Base-by-base conservation (phyloP, 2,329 filamentous ascomycete genomes). In the Didymella sp. region DNA sequence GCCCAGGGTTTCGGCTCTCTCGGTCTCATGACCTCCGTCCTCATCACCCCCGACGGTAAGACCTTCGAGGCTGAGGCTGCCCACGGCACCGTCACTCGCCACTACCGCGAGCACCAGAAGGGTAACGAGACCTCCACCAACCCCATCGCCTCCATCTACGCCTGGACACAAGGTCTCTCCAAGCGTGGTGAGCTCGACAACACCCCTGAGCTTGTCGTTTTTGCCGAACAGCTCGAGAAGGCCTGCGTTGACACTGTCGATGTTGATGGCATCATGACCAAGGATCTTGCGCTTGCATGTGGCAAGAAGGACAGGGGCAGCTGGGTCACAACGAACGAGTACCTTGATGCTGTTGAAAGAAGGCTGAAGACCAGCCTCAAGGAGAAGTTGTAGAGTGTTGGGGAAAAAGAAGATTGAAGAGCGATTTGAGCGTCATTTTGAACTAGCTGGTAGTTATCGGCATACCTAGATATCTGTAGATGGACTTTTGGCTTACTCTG, bases 81-180 rank as follows among this genome's bases (percentile, higher is more conserved):
- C 66, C 95, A 98, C 85, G 95, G 95, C 73, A 98, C 95, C 63
- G 95, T 99, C 67, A 99, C 95, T 51, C 91, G 95, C 73, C 95
- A 98, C 85, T 98, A 92, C 87, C 92, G 95, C 76, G 94, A 98
- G 84, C 91, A 98, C 85, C 95, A 98, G 81, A 97, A 97, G 85
- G 95, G 95, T 76, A 88, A 89, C 71, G 92, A 96, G 81, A 99
- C 95, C 54, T 96, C 92, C 41, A 99, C 95, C 68, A 98, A 99
- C 87, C 95, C 95, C 60, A 98, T 98, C 72, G 95, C 95, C 62
- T 96, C 92, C 76, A 98, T 99, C 82, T 99, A 98, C 78, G 95
- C 95, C 73, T 99, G 95, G 95, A 98, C 95, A 59, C 90, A 95
- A 58, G 95, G 95, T 72, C 87, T 99, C 44, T 82, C 91, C 69